Evolutionary conservation across 805 yeast species (phyloP).

Genomic region (Wickerhamomyces ciferrii): DNA sequence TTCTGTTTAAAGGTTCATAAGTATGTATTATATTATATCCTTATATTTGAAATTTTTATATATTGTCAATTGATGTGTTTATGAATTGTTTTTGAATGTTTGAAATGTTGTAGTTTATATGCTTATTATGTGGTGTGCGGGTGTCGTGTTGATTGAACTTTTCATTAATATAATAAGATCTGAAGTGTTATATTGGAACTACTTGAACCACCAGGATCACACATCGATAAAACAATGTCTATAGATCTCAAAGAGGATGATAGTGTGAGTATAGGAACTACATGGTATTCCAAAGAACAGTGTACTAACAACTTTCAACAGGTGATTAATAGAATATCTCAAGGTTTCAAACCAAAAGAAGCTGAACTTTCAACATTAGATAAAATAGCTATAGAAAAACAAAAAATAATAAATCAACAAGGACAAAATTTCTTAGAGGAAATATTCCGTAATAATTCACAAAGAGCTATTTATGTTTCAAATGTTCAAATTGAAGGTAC

Average conservation of each 20-base stretch:
- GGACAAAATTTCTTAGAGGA: conserved; percentile 21
- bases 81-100: not conserved
- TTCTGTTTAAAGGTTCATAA: not conserved
- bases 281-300: no score
- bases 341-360: conserved; percentile 15
- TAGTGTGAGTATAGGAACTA: conserved; percentile 3
- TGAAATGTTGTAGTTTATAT: not conserved
- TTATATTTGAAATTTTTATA: not conserved
- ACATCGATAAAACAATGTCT: no score
- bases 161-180: no score
- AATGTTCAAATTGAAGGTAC: conserved; percentile 45
- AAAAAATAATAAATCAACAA: conserved; percentile 23
- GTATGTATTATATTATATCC: not conserved
- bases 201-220: no score
- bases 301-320: not conserved
- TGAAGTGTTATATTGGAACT: no score
- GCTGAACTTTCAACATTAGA: conserved; percentile 7
- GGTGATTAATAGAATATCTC: conserved; percentile 17
- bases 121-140: not conserved
- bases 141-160: no score
- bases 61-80: not conserved
- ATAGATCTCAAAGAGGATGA: conserved; percentile 13
- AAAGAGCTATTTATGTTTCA: conserved; percentile 37
- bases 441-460: conserved; percentile 24
- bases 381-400: conserved; percentile 22